Base-by-base conservation (phyloP, 179 eudicot genomes). In the Drosera spatulata region DNA sequence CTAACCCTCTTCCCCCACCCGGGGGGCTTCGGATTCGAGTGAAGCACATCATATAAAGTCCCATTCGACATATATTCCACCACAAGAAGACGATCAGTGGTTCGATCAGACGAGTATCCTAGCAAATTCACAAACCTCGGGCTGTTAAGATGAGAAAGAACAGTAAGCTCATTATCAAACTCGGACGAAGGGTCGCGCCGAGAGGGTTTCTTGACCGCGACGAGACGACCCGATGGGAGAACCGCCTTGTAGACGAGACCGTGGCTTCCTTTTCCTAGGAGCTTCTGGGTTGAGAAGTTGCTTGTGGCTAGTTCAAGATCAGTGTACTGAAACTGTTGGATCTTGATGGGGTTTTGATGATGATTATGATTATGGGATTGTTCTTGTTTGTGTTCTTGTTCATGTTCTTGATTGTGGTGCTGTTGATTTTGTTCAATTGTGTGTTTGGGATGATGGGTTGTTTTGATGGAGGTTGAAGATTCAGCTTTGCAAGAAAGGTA, bases 41-140 rank as follows among this genome's bases (percentile, higher is more conserved):
- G 97, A 46, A 91, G 66, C 41, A 69, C 64, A 56, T 91, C 96
- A 67, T 81, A 85, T 39, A 91, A 71, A 4, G 91, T 91, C 7
- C 97, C 97, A 59, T 91, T 91, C 54, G 82, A 66, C 97, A 91
- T 91, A 60, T 80, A 85, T 65, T 91, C 97, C 55, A 91, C 96
- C 38, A 91, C 95, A 63, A 91, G 64, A 40, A 91, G 81, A 7
- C 86, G 73, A 53, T 79, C 75, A 22, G 55, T 61, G 2, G 75
- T 42, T 50, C 46, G 38, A 53, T 57, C 69, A 61, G 9, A 68
- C 0, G 84, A 72, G 63, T 73, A 88, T 5, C 97, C 96, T 11
- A 91, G 67, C 56, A 91, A 71, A 76, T 88, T 91, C 2, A 91
- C 97, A 37, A 91, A 78, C 42, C 86, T 64, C 2, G 97, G 94